Conservation (phyloP, 805 yeast genomes). For the Metschnikowia cubensis region DNA sequence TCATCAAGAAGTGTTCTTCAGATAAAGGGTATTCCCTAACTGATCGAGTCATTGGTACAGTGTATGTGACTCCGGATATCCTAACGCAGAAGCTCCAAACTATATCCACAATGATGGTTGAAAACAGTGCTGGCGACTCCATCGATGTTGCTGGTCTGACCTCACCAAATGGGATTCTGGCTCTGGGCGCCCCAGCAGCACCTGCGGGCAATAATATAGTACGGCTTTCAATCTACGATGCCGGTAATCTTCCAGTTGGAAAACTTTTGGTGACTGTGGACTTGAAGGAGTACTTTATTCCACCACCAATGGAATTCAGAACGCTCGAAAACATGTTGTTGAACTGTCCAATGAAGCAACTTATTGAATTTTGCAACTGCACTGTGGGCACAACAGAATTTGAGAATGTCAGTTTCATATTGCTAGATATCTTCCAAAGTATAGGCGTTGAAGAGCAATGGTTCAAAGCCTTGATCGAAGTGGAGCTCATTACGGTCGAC, state of each 20-base stretch:
- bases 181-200: background rate
- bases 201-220: conserved; percentile 32
- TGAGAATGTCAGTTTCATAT: conserved; percentile 53
- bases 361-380: conserved; percentile 46
- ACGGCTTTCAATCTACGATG: conserved; percentile 43
- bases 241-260: conserved; percentile 48
- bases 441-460: conserved; percentile 65
- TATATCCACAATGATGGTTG: conserved; percentile 34
- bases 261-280: conserved; percentile 50
- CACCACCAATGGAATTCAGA: conserved; percentile 58
- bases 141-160: conserved; percentile 19
- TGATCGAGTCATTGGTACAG: conserved; percentile 50
- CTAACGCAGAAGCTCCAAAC: conserved; percentile 31
- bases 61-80: conserved; percentile 52
- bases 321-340: conserved; percentile 59
- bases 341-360: conserved; percentile 48
- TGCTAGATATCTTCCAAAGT: conserved; percentile 73
- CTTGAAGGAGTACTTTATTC: conserved; percentile 50
- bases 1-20: conserved; percentile 36
- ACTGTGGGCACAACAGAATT: conserved; percentile 40
- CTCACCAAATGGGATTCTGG: background rate
- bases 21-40: conserved; percentile 23
- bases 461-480: conserved; percentile 65
- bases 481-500: conserved; percentile 54
- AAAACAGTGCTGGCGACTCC: conserved; percentile 19